Evolutionary conservation across 2,329 filamentous ascomycete species (phyloP), one percentile per base, ranked within the genome.

Genomic region (Colletotrichum gigasporum): DNA sequence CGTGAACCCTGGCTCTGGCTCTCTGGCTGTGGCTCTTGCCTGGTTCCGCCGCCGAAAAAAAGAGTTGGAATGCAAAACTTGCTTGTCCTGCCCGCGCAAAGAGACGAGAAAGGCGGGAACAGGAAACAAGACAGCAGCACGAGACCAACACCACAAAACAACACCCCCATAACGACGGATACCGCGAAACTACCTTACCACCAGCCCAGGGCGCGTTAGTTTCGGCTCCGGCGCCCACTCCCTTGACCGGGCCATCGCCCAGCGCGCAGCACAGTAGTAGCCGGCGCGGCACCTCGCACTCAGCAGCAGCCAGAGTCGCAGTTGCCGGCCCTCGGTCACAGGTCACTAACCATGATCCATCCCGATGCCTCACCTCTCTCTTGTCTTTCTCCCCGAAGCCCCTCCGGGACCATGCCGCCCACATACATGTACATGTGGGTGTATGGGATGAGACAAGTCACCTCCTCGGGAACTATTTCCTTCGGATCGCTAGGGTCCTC

Each of bases 361-460:
- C n/a, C 42, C 37, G 58, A 26, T 56, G 45, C 58, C 59, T 63
- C 63, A 45, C 22, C n/a, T 48, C n/a, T n/a, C n/a, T n/a, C n/a
- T n/a, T n/a, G n/a, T 30, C 47, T 39, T 51, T 26, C 56, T 67
- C 66, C 63, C 57, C 56, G 61, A 63, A 20, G 48, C 60, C 57
- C 53, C 35, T 35, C 28, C 34, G 42, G 69, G 67, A 68, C 68
- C 63, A 68, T 66, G 65, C 60, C 44, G 66, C 66, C 63, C n/a
- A n/a, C n/a, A n/a, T n/a, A n/a, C n/a, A n/a, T n/a, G n/a, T n/a
- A 64, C 58, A 64, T 55, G 56, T 53, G 50, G 47, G 69, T 69
- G 67, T 68, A 72, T 69, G 69, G 67, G 58, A 69, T 76, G 73
- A 77, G 75, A 77, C 78, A 78, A 78, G 72, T 71, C 75, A 76